These are phyloP conservation scores for Dryas alaskensis DNA, from an alignment of 306 rosid genomes.

Conservation along the genomic window DNA sequence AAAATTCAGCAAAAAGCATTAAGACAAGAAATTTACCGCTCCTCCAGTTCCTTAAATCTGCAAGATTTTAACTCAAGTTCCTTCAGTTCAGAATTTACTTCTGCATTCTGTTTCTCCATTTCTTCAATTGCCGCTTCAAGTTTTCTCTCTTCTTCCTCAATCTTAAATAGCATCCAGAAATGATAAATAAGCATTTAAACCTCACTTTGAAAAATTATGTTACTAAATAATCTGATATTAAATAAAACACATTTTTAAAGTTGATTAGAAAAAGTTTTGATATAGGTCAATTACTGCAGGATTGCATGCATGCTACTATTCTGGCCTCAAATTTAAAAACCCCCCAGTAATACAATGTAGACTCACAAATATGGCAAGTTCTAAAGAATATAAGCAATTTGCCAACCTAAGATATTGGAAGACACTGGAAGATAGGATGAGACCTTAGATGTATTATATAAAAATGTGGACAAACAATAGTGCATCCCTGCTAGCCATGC, in stretches of 20 bases:
- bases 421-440: not conserved
- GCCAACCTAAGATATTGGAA: not conserved
- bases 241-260: not conserved
- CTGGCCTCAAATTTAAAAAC: not conserved
- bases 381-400: not conserved
- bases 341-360: not conserved
- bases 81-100: conserved; percentile 74
- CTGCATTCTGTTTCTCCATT: conserved; percentile 66
- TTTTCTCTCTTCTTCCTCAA: conserved; percentile 90
- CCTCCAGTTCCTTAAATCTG: conserved; percentile 85
- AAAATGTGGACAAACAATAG: not conserved
- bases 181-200: conserved; percentile 29
- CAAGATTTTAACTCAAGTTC: conserved; percentile 78
- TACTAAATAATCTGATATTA: conserved; percentile 18
- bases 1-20: conserved; percentile 1
- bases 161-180: conserved; percentile 43
- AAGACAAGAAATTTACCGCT: conserved; percentile 54
- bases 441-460: not conserved
- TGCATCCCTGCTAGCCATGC: not conserved
- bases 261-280: not conserved
- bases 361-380: not conserved
- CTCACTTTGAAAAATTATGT: conserved; percentile 22
- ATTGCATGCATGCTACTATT: not conserved
- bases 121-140: conserved; percentile 90
- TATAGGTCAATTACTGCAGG: not conserved